Evolutionary conservation across 108 stramenopile genomes (phyloP).

Genomic region (Chaetoceros tenuissimus): DNA sequence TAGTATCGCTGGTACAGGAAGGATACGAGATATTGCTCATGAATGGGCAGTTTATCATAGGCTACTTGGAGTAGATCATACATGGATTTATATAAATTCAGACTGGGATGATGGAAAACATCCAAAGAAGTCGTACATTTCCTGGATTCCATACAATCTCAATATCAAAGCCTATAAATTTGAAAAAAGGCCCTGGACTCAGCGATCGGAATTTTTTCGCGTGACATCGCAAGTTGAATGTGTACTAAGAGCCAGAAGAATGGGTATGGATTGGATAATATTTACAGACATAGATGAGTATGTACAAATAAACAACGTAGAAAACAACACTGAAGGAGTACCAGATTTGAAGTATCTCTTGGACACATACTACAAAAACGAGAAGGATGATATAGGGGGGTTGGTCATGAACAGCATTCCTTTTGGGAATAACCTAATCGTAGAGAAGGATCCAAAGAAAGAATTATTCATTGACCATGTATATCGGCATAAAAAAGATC

Average conservation of each 20-base stretch:
- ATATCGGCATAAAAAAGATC: neutral
- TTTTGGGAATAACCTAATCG: neutral
- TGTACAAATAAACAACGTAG: neutral
- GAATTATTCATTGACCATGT: neutral
- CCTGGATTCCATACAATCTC: conserved; percentile 14
- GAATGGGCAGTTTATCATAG: conserved; percentile 32
- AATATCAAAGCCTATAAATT: neutral
- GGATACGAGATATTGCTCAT: neutral
- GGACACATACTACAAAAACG: neutral
- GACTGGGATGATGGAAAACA: conserved; percentile 3
- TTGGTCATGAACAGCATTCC: neutral
- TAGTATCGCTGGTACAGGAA: neutral
- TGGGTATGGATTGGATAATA: conserved; percentile 12
- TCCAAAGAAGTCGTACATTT: conserved; percentile 6
- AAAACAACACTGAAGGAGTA: neutral
- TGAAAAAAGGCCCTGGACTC: neutral
- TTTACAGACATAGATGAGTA: conserved; percentile 20
- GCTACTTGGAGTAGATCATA: conserved; percentile 24
- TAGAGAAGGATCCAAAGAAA: neutral
- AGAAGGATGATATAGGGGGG: neutral
- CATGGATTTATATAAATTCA: conserved; percentile 21
- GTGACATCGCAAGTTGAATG: conserved; percentile 5
- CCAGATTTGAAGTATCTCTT: neutral
- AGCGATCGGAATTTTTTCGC: conserved; percentile 7
- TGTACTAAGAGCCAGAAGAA: conserved; percentile 11